These are phyloP conservation scores for Voacanga thouarsii DNA, from an alignment of 257 asterid species.

Conservation along the genomic window DNA sequence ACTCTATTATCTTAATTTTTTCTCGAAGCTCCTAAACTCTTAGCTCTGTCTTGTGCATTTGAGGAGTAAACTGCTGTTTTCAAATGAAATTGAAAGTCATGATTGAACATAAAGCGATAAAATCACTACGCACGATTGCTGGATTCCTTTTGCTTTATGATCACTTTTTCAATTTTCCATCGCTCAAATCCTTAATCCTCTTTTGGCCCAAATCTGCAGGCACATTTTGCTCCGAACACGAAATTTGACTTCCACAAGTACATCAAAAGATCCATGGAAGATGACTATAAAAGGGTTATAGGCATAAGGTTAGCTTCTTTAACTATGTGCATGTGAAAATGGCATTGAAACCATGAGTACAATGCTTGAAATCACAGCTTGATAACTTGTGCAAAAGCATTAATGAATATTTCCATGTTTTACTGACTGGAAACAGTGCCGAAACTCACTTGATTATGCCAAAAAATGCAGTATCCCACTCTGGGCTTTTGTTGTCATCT, in stretches of 20 bases:
- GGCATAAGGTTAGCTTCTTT: conserved; percentile 50
- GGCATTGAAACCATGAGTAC: background rate
- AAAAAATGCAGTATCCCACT: conserved; percentile 46
- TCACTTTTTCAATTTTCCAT: background rate
- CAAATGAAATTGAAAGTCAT: no score
- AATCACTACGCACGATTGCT: background rate
- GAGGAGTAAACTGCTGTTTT: background rate
- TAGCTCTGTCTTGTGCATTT: background rate
- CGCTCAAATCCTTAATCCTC: background rate
- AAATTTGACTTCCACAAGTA: conserved; percentile 67
- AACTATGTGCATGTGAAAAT: background rate
- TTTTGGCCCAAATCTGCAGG: conserved; percentile 31
- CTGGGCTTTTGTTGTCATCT: conserved; percentile 46
- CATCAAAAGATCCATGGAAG: conserved; percentile 69
- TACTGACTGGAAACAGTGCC: background rate
- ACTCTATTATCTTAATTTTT: background rate
- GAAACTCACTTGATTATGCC: background rate
- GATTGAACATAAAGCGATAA: no score
- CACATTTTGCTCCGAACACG: conserved; percentile 59
- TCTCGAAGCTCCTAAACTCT: background rate
- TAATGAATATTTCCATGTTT: no score
- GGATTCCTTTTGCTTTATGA: background rate
- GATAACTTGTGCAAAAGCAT: no score
- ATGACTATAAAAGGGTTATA: conserved; percentile 57
- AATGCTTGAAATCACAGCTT: no score